Base-by-base conservation (phyloP, 2,329 filamentous ascomycete genomes). In the Fusarium floridanum region DNA sequence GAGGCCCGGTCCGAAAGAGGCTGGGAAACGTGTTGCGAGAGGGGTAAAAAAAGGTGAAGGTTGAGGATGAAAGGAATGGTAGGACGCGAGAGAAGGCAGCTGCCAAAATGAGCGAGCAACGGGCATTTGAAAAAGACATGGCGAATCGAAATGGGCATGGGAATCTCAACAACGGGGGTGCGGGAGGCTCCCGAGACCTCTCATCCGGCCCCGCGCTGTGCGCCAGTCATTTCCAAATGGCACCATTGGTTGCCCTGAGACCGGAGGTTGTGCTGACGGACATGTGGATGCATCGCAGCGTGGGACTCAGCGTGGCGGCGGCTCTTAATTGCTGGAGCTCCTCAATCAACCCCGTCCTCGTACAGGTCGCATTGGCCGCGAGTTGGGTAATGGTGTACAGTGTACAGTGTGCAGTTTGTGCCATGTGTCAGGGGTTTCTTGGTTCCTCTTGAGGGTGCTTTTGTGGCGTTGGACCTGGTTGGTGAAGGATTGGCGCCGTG, bases 151-250 rank as follows among this genome's bases (percentile, higher is more conserved):
- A 50, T 37, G 60, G 45, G 36, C 5, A 75, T 70, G 71, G 71
- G 14, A 65, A 62, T 76, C 64, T 76, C 64, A 20, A 68, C 55
- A 66, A 64, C 45, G 67, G 73, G 37, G 70, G 70, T 73, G 73
- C 73, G 73, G 73, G 73, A 76, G 70, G 61, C 70, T 71, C 73
- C 73, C 72, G 73, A 76, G 67, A 76, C 73, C 50, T 75, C 70
- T 75, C 70, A 68, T 45, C 67, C 66, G 45, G 60, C 70, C 61
- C 73, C 67, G 73, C 73, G 73, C 61, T 71, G 72, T 75, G 53
- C 55, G 70, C 70, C 73, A 71, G 70, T 76, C 64, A 71, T 64
- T 57, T 61, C 29, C 39, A 16, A 34, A 55, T 45, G 63, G 67
- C 61, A 71, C 61, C 61, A 75, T 75, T 75, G 73, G 73, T 39